phyloP scores from a whole-genome alignment of 345 rosid species.

The Euphorbia peplus region DNA sequence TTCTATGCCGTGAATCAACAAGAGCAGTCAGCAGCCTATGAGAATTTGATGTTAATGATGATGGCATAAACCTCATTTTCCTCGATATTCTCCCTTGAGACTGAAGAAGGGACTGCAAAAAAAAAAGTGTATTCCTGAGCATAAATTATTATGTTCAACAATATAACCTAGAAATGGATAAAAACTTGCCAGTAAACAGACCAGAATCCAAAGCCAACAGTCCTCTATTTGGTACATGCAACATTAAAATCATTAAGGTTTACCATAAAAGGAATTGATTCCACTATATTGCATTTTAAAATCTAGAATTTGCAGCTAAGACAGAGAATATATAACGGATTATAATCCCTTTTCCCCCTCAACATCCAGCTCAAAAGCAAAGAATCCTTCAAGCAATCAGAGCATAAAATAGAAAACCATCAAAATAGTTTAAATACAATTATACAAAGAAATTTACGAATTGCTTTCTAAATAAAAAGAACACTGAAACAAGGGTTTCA shows the following conservation, averaged over 20 bases:
- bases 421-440: neutral
- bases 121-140: neutral
- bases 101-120: constrained; percentile 88
- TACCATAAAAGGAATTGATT: neutral
- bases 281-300: neutral
- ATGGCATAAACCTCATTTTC: constrained; percentile 96
- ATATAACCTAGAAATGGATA: neutral
- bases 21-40: constrained; percentile 91
- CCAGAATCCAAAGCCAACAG: constrained; percentile 12
- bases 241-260: neutral
- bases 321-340: neutral
- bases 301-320: neutral
- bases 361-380: neutral
- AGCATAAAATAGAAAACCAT: neutral
- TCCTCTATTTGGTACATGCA: neutral
- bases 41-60: constrained; percentile 87
- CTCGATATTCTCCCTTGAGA: constrained; percentile 91
- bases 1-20: constrained; percentile 89
- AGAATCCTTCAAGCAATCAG: neutral
- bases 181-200: constrained; percentile 4
- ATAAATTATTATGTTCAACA: neutral
- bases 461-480: neutral
- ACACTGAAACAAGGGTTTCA: neutral
- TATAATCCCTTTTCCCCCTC: neutral
- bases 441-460: neutral